A percentile compares a stretch with the other conserved stretches of the same genome.
phyloP scores from a whole-genome alignment of 1,284 basidiomycete species.

The Boletus putidus region DNA sequence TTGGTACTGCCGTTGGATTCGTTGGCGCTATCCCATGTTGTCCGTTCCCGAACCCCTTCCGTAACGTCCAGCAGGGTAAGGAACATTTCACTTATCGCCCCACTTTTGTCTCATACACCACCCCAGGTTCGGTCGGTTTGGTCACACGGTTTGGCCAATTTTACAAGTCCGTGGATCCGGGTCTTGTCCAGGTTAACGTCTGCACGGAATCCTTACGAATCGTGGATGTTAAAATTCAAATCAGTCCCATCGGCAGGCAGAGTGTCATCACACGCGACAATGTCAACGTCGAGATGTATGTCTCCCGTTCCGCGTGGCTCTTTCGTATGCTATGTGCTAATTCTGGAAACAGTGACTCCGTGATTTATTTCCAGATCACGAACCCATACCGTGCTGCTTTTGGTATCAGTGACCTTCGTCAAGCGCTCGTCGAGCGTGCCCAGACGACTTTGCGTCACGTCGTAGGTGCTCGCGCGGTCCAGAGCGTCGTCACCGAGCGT shows the following conservation, averaged over 20 bases:
- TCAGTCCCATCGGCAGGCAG: slow-evolving; percentile 83
- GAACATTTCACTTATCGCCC: slow-evolving; percentile 5
- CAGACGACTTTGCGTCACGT: slow-evolving; percentile 96
- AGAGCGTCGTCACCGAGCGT: slow-evolving; percentile 87
- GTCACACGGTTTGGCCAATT: slow-evolving; percentile 92
- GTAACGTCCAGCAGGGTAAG: slow-evolving; percentile 75
- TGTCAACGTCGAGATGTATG: slow-evolving; percentile 81
- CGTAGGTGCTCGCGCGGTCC: slow-evolving; percentile 85
- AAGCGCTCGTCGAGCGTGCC: slow-evolving; percentile 88
- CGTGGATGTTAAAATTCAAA: slow-evolving; percentile 95
- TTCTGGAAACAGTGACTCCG: slow-evolving; percentile 63
- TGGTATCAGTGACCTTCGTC: slow-evolving; percentile 85
- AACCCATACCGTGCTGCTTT: slow-evolving; percentile 90
- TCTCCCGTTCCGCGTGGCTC: slow-evolving; percentile 6
- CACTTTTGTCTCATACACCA: slow-evolving; percentile 12
- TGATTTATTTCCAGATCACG: slow-evolving; percentile 88
- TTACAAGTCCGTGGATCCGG: slow-evolving; percentile 93
- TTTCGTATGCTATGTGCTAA: slow-evolving; percentile 17
- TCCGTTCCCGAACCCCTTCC: slow-evolving; percentile 78
- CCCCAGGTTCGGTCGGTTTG: slow-evolving; percentile 77
- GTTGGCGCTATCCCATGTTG: slow-evolving; percentile 86
- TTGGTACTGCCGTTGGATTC: slow-evolving; percentile 61
- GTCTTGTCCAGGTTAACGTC: slow-evolving; percentile 89
- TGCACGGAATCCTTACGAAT: slow-evolving; percentile 83
- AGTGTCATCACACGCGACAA: slow-evolving; percentile 87